These are phyloP conservation scores for Erigeron canadensis DNA, from an alignment of 129 eudicot genomes.

Conservation along the genomic window DNA sequence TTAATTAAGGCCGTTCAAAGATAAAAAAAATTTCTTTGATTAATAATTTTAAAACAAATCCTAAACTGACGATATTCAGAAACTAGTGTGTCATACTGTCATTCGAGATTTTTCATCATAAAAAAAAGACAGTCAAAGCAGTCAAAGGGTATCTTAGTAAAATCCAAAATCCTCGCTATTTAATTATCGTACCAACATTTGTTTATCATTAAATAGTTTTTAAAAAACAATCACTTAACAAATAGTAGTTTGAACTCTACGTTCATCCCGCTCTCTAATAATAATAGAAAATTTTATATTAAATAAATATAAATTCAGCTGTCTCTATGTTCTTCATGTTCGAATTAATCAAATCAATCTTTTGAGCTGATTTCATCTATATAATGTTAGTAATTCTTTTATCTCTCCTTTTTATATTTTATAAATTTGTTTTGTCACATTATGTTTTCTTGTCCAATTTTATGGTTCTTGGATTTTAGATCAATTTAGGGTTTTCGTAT, in stretches of 20 bases:
- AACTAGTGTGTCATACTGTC: too few species aligned
- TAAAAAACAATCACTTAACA: too few species aligned
- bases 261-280: slow-evolving; percentile 45
- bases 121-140: too few species aligned
- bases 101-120: too few species aligned
- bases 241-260: slow-evolving; percentile 45
- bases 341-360: slow-evolving; percentile 20
- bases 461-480: slow-evolving; percentile 18
- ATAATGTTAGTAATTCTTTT: slow-evolving; percentile 21
- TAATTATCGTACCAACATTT: too few species aligned
- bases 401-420: neutral
- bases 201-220: too few species aligned
- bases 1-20: too few species aligned
- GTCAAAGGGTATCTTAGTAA: too few species aligned
- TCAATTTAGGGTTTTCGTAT: slow-evolving; percentile 36
- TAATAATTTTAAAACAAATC: too few species aligned
- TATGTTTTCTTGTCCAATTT: slow-evolving; percentile 11
- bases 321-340: slow-evolving; percentile 13
- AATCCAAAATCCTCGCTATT: too few species aligned
- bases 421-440: neutral
- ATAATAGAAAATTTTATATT: neutral
- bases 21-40: too few species aligned
- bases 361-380: slow-evolving; percentile 18
- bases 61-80: too few species aligned
- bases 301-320: slow-evolving; percentile 17